Conservation (phyloP, 2,329 filamentous ascomycete genomes). For the Ceratocystis smalleyi region DNA sequence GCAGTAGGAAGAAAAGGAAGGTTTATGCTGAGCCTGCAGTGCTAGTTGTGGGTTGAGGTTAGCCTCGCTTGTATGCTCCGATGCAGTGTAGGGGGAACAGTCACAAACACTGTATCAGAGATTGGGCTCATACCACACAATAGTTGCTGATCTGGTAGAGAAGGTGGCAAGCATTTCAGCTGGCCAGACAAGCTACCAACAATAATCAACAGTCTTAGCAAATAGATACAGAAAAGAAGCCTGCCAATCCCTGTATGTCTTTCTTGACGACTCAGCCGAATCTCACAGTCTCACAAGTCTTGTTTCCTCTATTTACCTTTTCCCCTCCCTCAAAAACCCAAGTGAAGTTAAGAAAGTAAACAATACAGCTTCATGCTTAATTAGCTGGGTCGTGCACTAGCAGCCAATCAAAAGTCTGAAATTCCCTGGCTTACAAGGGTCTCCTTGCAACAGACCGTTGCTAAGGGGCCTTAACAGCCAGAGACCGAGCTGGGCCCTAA, state of each 20-base stretch:
- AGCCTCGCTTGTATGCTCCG: neutral
- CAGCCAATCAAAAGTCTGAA: neutral
- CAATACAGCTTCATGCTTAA: conserved; percentile 6
- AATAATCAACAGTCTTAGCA: neutral
- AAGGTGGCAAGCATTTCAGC: neutral
- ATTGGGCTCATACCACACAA: neutral
- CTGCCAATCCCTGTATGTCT: no score
- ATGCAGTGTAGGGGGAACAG: neutral
- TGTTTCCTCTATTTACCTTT: neutral
- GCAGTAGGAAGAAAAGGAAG: neutral
- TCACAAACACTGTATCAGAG: neutral
- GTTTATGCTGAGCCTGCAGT: neutral
- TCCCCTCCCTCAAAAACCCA: neutral
- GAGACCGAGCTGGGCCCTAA: neutral
- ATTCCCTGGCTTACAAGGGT: neutral
- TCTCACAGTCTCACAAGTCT: neutral
- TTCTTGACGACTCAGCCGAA: neutral
- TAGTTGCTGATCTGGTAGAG: neutral
- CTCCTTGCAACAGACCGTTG: neutral
- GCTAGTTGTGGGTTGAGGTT: neutral
- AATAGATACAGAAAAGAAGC: no score
- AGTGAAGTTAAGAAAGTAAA: conserved; percentile 12
- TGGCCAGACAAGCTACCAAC: neutral
- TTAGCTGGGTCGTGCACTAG: neutral
- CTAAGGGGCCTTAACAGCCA: conserved; percentile 1